Evolutionary conservation across 2,329 filamentous ascomycete species (phyloP), one percentile per base, ranked within the genome.

Genomic region (Pseudophaeomoniella oleicola): DNA sequence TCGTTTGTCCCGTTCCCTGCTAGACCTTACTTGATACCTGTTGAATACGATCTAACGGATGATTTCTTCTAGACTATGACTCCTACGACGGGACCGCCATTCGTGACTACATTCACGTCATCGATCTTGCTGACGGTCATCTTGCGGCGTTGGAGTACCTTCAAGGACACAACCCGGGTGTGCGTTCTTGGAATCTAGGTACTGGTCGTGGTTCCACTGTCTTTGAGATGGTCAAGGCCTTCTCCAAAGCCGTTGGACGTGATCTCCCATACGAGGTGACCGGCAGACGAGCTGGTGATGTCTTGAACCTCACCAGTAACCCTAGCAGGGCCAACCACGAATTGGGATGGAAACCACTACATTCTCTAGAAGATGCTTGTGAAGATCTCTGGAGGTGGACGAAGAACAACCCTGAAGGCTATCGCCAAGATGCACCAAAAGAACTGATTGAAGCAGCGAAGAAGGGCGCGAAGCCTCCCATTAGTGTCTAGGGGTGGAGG

Each of bases 301-400:
- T 98, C 13, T 69, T 98, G 39, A 81, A 98, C 62, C 75, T 98
- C 33, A 98, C 90, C 15, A 86, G 90, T 46, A 92, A 94, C 62
- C 83, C 90, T 10, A 71, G 73, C 3, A 74, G 85, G 27, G 90
- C 90, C 36, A 93, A 93, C 62, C 65, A 75, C 56, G 90, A 98
- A 65, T 71, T 98, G 37, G 68, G 76, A 44, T 98, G 90, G 90
- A 87, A 87, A 69, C 87, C 90, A 1, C 74, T 92, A 64, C 69
- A 81, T 40, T 87, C 82, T 14, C 75, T 98, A 56, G 88, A 96
- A 64, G 77, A 94, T 58, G 87, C 88, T 16, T 98, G 90, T 58
- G 75, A 78, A 48, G 86, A 98, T 60, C 69, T 98, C 46, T 98
- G 90, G 90, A 78, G 77, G 53, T 98, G 90, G 90, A 93, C 92